Base-by-base conservation (phyloP, 805 yeast species). In the Suhomyces pyralidae region DNA sequence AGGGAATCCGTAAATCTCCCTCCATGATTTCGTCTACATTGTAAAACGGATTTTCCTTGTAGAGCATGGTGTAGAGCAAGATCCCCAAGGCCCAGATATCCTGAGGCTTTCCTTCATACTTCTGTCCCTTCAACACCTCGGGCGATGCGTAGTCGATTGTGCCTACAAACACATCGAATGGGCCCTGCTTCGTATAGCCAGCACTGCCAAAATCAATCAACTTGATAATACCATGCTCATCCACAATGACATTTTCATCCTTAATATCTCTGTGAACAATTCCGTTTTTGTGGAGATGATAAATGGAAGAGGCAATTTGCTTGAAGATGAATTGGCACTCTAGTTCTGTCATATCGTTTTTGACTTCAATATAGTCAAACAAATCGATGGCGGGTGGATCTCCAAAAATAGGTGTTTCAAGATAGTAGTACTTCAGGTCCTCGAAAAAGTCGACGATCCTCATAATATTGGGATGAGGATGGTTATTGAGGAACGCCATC, bases 91-190 rank as follows among this genome's bases (percentile, higher is more conserved):
- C 97, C 99, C 99, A 94, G 2, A 92, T 86, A 70, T 94, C 99
- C 68, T 94, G 99, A 3, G 96, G 93, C 65, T 83, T 86, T 20
- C 99, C 99, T 49, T 84, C 90, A 63, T 93, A 94, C 20, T 92
- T 86, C 55, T 84, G 85, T 2, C 98, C 99, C 49, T 85, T 80
- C 34, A 94, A 75, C 0, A 94, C 97, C 68, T 94, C 99, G 0
- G 99, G 99, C 0, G 98, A 96, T 0, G 98, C 98, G 68, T 93
- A 94, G 68, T 94, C 97, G 44, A 94, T 85, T 0, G 99, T 94
- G 2, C 99, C 99, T 1, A 94, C 98, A 70, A 94, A 93, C 5
- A 94, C 97, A 60, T 93, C 97, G 70, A 93, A 94, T 5, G 98
- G 98, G 0, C 97, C 98, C 71, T 86, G 90, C 58, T 81, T 82